phyloP scores from a whole-genome alignment of 140 eudicot genomes.

The Cichorium intybus region DNA sequence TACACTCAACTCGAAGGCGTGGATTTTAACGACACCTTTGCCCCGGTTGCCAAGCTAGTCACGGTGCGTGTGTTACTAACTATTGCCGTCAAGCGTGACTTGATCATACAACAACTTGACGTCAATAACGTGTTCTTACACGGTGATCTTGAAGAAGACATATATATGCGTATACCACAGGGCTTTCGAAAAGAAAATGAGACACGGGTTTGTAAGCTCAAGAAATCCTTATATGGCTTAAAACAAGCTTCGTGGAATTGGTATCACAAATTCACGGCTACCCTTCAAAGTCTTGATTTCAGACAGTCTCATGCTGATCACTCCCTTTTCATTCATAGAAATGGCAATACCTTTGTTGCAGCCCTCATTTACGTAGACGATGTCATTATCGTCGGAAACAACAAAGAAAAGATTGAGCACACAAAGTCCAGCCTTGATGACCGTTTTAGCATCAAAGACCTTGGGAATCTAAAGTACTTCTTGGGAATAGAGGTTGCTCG shows the following conservation, averaged over 20 bases:
- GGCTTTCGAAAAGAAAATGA: background rate
- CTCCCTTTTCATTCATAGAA: background rate
- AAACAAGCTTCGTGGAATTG: slow-evolving; percentile 10
- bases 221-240: background rate
- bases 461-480: background rate
- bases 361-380: slow-evolving; percentile 4
- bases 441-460: slow-evolving; percentile 3
- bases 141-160: slow-evolving; percentile 3
- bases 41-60: no score
- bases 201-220: slow-evolving; percentile 8
- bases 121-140: background rate
- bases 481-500: slow-evolving; percentile 4
- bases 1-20: no score
- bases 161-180: slow-evolving; percentile 1
- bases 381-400: background rate
- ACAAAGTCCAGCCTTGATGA: background rate
- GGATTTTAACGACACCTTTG: no score
- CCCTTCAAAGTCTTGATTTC: background rate
- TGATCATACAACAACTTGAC: no score
- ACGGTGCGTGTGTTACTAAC: no score
- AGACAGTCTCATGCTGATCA: slow-evolving; percentile 1
- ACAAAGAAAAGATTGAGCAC: background rate
- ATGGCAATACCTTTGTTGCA: background rate
- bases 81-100: no score
- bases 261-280: background rate